Evolutionary conservation across 768 basidiomycete genomes (phyloP), one percentile per base, ranked within the genome.

Genomic region (Scleroderma bovista): DNA sequence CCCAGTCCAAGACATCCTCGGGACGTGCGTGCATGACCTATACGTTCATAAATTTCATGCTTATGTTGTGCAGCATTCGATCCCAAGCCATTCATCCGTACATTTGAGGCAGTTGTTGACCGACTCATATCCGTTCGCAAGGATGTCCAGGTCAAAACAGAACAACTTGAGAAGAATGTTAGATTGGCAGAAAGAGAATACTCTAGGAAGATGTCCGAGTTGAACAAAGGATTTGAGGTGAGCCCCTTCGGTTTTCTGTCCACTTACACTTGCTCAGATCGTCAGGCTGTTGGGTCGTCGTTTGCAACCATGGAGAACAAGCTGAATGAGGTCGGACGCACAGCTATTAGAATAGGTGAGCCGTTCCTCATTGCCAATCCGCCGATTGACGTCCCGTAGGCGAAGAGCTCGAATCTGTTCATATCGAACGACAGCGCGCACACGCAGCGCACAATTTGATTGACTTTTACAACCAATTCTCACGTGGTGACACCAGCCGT

Each of bases 371-470:
- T 31, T 19, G 43, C 23, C 31, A 22, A 19, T 19, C 15, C 47
- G 44, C 53, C 16, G 32, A 32, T 53, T 51, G 23, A 58, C 44
- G 53, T 44, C 40, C 26, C 16, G 20, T 19, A 94, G 93, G 93
- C 38, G 95, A 98, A 70, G 93, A 98, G 66, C 78, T 99, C 38
- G 95, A 99, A 68, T 88, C 88, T 1, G 84, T 97, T 16, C 93
- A 96, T 63, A 79, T 92, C 48, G 88, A 94, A 55, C 80, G 95
- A 15, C 88, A 92, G 65, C 75, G 93, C 55, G 95, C 94, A 2
- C 91, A 94, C 60, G 94, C 94, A 7, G 93, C 96, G 0, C 87
- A 92, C 57, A 88, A 98, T 62, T 71, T 99, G 22, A 88, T 98
- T 44, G 86, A 93, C 56, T 94, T 86, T 64, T 97, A 97, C 65